Evolutionary conservation across 495 filamentous ascomycete genomes (phyloP), one percentile per base, ranked within the genome.

Genomic region (Lasiosphaeria ovina): DNA sequence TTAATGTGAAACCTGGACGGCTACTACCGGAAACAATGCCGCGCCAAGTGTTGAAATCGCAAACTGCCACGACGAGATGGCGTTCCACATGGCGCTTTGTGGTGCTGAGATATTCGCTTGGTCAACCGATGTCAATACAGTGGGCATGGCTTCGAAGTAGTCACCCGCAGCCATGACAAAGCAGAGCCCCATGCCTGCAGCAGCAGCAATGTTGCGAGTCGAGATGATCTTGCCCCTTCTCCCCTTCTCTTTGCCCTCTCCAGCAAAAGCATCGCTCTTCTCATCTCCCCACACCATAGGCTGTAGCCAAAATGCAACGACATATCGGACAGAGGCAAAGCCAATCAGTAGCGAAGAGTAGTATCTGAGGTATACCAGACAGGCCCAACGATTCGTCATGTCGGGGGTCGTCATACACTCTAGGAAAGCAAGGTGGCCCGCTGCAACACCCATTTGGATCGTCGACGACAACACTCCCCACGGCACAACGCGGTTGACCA

Each of bases 21-120:
- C 54, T 2, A 45, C 36, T 8, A 45, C 54, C 17, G 62, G 62
- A 42, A 58, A 34, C 9, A 64, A 6, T 3, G 53, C 62, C 2
- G 57, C 58, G 0, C 57, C 57, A 24, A 60, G 6, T n/a, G 53
- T 64, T 5, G 62, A 40, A 31, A 64, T 12, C 0, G 42, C 58
- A 57, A 64, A 60, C 36, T 64, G 62, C 57, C 62, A 64, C 49
- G 62, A 64, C 17, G 53, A 57, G 3, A 48, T 52, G 8, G 57
- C 45, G 7, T 51, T 49, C 61, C 56, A 63, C 11, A 59, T 35
- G 6, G 33, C 48, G 31, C 35, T 12, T 47, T 7, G 45, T 12
- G 32, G 12, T 8, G 16, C n/a, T 16, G 11, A 40, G 6, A 36
- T 47, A 11, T 47, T n/a, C 16, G 51, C 54, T 48, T 12, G 16